phyloP scores from a whole-genome alignment of 768 basidiomycete genomes.

The Gelatoporia subvermispora region DNA sequence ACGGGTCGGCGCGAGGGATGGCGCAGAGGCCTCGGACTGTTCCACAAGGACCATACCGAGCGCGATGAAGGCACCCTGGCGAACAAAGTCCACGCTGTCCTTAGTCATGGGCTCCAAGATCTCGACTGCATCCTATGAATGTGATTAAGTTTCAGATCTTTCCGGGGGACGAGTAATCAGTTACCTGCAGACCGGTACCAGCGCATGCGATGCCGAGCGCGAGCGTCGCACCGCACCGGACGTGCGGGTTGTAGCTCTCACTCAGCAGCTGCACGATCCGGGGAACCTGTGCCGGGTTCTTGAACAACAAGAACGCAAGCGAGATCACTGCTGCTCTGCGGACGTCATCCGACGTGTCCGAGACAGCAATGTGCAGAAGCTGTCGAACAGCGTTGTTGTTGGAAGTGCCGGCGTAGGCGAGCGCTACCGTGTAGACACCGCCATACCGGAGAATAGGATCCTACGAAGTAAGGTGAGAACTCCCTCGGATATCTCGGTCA shows the following conservation, averaged over 20 bases:
- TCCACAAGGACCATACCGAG: conserved; percentile 96
- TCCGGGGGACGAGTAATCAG: conserved; percentile 8
- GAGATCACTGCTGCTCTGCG: conserved; percentile 94
- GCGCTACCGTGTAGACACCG: conserved; percentile 92
- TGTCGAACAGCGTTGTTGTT: conserved; percentile 91
- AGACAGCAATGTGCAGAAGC: conserved; percentile 93
- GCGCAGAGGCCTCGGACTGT: conserved; percentile 86
- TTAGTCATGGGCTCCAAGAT: conserved; percentile 98
- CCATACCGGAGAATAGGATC: conserved; percentile 97
- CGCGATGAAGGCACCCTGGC: conserved; percentile 94
- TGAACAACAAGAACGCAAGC: conserved; percentile 94
- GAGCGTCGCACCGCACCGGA: conserved; percentile 93
- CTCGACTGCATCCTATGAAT: conserved; percentile 81
- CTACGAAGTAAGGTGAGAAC: conserved; percentile 35
- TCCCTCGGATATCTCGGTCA: background rate
- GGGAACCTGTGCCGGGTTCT: conserved; percentile 94
- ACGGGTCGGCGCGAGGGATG: conserved; percentile 75
- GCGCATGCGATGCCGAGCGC: conserved; percentile 97
- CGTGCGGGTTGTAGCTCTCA: conserved; percentile 99
- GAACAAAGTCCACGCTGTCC: conserved; percentile 96
- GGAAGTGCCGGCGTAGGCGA: conserved; percentile 95
- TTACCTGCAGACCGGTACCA: conserved; percentile 88
- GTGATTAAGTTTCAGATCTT: background rate
- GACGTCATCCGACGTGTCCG: conserved; percentile 97
- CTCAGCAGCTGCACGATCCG: conserved; percentile 94